These are phyloP conservation scores for Arthrobotrys sinensis DNA, from an alignment of 2,329 filamentous ascomycete genomes.

Conservation along the genomic window DNA sequence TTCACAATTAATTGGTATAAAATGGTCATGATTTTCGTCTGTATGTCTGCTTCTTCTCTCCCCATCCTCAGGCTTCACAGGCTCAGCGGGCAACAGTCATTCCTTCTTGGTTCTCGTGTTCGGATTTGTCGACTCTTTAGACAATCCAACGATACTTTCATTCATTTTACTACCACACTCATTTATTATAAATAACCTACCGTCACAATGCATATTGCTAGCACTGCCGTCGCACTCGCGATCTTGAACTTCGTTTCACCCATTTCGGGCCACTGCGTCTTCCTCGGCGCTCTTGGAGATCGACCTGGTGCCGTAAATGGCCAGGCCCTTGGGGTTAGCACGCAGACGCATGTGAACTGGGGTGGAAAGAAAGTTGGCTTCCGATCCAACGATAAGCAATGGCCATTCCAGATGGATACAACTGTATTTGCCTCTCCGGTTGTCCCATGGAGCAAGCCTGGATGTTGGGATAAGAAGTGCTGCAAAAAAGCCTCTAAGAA, in stretches of 20 bases:
- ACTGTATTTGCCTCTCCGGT: conserved; percentile 8
- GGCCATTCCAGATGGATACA: conserved; percentile 3
- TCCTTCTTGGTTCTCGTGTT: background rate
- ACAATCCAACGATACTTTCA: background rate
- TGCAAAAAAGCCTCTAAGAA: conserved; percentile 2
- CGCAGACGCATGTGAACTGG: background rate
- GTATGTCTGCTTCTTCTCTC: background rate
- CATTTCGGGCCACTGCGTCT: conserved; percentile 4
- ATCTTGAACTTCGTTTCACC: conserved; percentile 10
- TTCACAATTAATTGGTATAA: background rate
- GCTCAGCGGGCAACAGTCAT: background rate
- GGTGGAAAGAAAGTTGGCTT: background rate
- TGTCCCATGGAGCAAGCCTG: conserved; percentile 18
- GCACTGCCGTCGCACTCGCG: conserved; percentile 1
- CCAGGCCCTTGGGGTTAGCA: conserved; percentile 8
- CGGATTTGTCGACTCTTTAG: background rate
- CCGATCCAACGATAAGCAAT: background rate
- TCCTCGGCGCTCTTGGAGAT: conserved; percentile 14
- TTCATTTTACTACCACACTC: background rate
- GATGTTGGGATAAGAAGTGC: conserved; percentile 1
- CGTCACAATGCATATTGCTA: background rate
- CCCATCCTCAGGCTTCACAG: background rate
- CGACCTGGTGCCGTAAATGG: background rate
- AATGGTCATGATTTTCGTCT: background rate
- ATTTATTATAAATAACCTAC: background rate